These are phyloP conservation scores for Sideroxylon spinosum DNA, from an alignment of 179 eudicot genomes.

Conservation along the genomic window DNA sequence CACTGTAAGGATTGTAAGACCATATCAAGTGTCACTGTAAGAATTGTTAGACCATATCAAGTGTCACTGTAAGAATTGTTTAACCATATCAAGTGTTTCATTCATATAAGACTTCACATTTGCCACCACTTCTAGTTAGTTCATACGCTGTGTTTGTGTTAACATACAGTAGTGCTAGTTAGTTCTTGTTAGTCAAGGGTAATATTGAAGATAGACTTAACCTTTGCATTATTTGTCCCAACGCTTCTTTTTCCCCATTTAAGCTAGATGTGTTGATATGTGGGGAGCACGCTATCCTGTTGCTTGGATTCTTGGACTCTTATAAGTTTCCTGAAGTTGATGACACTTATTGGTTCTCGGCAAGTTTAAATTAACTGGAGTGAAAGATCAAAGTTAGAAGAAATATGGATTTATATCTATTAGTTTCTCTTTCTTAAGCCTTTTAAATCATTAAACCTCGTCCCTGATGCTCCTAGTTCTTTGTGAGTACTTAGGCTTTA, in stretches of 20 bases:
- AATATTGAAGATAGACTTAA: not conserved
- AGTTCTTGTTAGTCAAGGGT: not conserved
- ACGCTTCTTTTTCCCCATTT: not conserved
- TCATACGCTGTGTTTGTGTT: not conserved
- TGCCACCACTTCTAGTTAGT: not conserved
- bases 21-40: not conserved
- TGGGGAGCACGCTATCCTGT: not conserved
- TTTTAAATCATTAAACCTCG: not conserved
- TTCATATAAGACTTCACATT: not conserved
- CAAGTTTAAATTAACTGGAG: not conserved
- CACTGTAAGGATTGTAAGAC: too few species aligned
- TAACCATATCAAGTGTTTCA: not conserved
- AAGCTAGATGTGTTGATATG: not conserved
- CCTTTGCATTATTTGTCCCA: not conserved
- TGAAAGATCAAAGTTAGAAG: not conserved
- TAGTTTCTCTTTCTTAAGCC: not conserved
- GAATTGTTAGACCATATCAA: not conserved
- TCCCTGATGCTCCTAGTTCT: not conserved
- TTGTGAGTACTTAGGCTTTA: not conserved
- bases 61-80: not conserved
- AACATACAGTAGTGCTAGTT: not conserved
- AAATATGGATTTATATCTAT: not conserved
- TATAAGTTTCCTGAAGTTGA: not conserved
- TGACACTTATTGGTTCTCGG: not conserved
- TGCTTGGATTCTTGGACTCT: not conserved